A percentile compares a stretch with the other conserved stretches of the same genome.
These are phyloP conservation scores for Starmerella khaoyaiensis DNA, from an alignment of 805 yeast genomes.

Conservation along the genomic window DNA sequence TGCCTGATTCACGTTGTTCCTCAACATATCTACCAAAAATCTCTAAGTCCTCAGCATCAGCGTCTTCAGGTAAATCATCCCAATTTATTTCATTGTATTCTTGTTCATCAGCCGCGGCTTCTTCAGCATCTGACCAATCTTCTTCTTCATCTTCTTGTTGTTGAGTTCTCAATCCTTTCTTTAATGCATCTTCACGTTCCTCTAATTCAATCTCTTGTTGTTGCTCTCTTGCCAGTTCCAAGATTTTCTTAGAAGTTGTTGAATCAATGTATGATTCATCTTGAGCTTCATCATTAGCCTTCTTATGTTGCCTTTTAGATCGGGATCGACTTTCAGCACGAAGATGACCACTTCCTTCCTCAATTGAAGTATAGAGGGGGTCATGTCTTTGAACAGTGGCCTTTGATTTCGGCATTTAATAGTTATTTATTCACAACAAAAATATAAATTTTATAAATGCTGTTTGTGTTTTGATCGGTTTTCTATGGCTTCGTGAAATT, in stretches of 20 bases:
- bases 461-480: too few relatives aligned
- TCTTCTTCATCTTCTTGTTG: conserved; percentile 37
- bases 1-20: conserved; percentile 22
- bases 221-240: conserved; percentile 82
- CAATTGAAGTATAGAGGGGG: conserved; percentile 66
- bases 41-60: conserved; percentile 72
- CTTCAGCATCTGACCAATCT: conserved; percentile 35
- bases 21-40: conserved; percentile 59
- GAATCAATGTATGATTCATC: conserved; percentile 68
- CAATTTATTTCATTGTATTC: conserved; percentile 40
- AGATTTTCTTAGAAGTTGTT: conserved; percentile 64
- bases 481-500: too few relatives aligned
- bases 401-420: conserved; percentile 29
- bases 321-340: conserved; percentile 31
- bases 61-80: conserved; percentile 35
- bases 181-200: conserved; percentile 13
- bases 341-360: conserved; percentile 61
- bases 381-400: conserved; percentile 50
- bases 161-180: conserved; percentile 1
- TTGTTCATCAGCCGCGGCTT: conserved; percentile 33
- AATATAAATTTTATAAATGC: too few relatives aligned
- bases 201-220: conserved; percentile 79
- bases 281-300: conserved; percentile 32
- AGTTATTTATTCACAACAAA: too few relatives aligned
- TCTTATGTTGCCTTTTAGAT: conserved; percentile 24